Evolutionary conservation across 2,329 filamentous ascomycete genomes (phyloP), one percentile per base, ranked within the genome.

Genomic region (Colletotrichum sp.): DNA sequence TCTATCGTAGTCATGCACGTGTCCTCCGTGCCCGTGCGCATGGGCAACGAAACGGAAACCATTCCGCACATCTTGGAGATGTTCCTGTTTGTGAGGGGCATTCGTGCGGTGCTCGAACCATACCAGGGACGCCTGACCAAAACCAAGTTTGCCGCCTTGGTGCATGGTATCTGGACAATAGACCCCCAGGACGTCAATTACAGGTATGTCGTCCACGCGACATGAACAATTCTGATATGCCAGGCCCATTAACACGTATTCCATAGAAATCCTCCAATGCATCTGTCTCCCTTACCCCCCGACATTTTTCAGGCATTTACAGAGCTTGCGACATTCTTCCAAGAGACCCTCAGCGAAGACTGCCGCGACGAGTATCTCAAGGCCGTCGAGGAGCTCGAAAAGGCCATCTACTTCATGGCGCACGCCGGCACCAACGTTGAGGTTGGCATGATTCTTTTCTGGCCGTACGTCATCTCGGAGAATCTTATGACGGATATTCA

Each of bases 1-100:
- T 85, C 86, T 16, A 83, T 83, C 6, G 83, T 82, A 67, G 82
- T 86, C 4, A 16, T 82, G 8, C 79, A 78, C n/a, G 82, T 82
- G 2, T 34, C 63, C 8, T 68, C 30, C 7, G 8, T 73, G 1
- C 76, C 74, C 1, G 25, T 59, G 30, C 68, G 27, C 9, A 7
- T 16, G 28, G 25, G 15, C 3, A 61, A 5, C 6, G 34, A 69
- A 8, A 25, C 25, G 1, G 44, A 59, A 13, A 3, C n/a, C 11
- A 15, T 22, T 12, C 27, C 75, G 5, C 59, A 71, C 1, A 39
- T 71, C 3, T 30, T 74, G 4, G 65, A 74, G 5, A 19, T 77
- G 27, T 78, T 78, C 9, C 6, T 67, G 15, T 74, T 78, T 28
- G 55, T 77, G 8, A 36, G 74, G 1, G 77, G 77, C 2, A 59